Base-by-base conservation (phyloP, 441 rosid species). In the Euphorbia schlechtendalii region DNA sequence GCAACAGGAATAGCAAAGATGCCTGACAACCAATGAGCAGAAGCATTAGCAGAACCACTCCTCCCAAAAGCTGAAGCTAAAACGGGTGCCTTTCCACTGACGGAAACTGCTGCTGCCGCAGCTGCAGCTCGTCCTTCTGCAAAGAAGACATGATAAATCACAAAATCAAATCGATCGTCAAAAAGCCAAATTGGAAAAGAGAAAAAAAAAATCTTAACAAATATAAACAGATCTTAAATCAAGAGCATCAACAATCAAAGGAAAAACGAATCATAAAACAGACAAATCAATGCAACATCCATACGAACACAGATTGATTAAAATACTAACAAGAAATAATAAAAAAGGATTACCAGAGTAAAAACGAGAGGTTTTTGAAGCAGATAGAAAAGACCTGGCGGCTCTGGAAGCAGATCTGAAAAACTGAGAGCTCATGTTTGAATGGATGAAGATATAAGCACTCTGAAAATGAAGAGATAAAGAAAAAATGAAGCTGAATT, bases 331-430 rank as follows among this genome's bases (percentile, higher is more conserved):
- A 5, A 13, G 45, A 11, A 66, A 0, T 25, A 56, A n/a, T 7
- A 46, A 28, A 20, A 53, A 66, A 25, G 5, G 15, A 22, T 24
- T 77, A 90, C 97, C 97, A n/a, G 96, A 78, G 95, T 70, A 85
- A 67, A 81, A 76, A 45, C 89, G 83, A 51, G 90, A 69, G 77
- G 68, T 75, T 78, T 83, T 90, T 41, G 96, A 71, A 58, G 92
- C 88, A 65, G 78, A 71, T 22, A 83, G 86, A 73, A 89, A 79
- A 72, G 96, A 81, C 80, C 85, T 83, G 17, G 88, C 84, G 49
- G 90, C 91, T 73, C 76, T 83, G 55, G 91, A 85, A 76, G 85
- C 91, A 72, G 93, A 88, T 84, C 93, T 86, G 81, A 62, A 73
- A 59, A 87, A 77, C 76, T 78, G 90, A 56, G 89, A 80, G 69